Percentiles rank a stretch among this genome's conserved stretches.
Evolutionary conservation across 305 asterid genomes (phyloP).

Genomic region (Fraxinus sp.): DNA sequence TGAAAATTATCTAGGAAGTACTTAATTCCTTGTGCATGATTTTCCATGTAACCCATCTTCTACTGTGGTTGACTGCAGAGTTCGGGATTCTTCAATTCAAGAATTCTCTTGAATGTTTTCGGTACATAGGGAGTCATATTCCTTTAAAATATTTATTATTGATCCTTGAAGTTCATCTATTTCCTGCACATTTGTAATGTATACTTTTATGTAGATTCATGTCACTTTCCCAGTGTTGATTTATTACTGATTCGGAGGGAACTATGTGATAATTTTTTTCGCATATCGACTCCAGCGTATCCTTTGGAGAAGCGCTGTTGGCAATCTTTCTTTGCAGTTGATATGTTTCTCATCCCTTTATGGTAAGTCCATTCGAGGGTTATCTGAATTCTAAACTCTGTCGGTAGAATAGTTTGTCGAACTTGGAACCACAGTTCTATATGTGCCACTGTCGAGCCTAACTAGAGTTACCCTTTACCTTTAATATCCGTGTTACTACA

Average conservation of each 20-base stretch:
- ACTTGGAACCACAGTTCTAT: background rate
- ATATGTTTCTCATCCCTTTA: background rate
- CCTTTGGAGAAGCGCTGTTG: background rate
- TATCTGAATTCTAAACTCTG: background rate
- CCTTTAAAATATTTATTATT: background rate
- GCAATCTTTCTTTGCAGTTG: background rate
- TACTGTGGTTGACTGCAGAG: background rate
- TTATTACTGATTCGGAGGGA: background rate
- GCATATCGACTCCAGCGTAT: background rate
- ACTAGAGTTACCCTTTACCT: background rate
- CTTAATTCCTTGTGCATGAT: background rate
- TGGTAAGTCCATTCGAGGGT: background rate
- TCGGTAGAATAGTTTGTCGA: background rate
- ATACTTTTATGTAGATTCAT: background rate
- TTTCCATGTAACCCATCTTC: background rate
- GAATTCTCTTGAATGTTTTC: background rate
- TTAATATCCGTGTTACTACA: background rate
- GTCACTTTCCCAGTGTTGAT: background rate
- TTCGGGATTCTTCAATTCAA: background rate
- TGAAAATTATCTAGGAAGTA: background rate
- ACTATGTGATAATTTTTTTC: background rate
- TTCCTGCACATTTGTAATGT: background rate
- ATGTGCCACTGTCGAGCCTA: background rate
- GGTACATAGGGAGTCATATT: background rate
- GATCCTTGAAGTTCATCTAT: background rate